Base-by-base conservation (phyloP, 768 basidiomycete genomes). In the Crassisporium funariophilum region DNA sequence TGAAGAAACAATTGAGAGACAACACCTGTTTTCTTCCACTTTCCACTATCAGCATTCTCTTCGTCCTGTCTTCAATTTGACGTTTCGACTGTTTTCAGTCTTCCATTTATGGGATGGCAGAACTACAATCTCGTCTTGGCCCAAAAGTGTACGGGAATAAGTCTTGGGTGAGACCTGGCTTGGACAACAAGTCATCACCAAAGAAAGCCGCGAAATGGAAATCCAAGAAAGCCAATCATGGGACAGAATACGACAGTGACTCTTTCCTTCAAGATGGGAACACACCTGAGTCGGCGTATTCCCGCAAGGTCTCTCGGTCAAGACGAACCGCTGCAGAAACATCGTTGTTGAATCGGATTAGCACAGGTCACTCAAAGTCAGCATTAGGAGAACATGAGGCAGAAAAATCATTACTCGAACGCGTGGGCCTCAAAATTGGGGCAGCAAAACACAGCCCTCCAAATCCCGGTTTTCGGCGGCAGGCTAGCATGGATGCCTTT, bases 121-220 rank as follows among this genome's bases (percentile, higher is more conserved):
- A 59, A 33, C 29, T 59, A 5, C 48, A 53, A 29, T 25, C 52
- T n/a, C 50, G 60, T 6, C 55, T 57, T 27, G 55, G 61, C 23
- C 49, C 47, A 15, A 56, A 53, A 43, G 25, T 46, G 25, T 55
- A 41, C 42, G 31, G 35, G 4, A 44, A 62, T 48, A 53, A 52
- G 33, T 22, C 46, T 4, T 61, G 60, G 60, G 37, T 49, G 13
- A 55, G 57, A 35, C 54, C 60, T n/a, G 54, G 54, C 11, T 50
- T 49, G 29, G 36, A 53, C 9, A 23, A 11, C 23, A 31, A 40
- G 13, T 21, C 27, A 15, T 27, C 49, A 11, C 37, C 36, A 4
- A 40, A 29, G 24, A 38, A 39, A 31, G 7, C 33, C n/a, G 23
- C 15, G 22, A 25, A 33, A 11, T 27, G 41, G 46, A 17, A 17